phyloP scores from a whole-genome alignment of 1,284 basidiomycete genomes.

The Papiliotrema flavescens region DNA sequence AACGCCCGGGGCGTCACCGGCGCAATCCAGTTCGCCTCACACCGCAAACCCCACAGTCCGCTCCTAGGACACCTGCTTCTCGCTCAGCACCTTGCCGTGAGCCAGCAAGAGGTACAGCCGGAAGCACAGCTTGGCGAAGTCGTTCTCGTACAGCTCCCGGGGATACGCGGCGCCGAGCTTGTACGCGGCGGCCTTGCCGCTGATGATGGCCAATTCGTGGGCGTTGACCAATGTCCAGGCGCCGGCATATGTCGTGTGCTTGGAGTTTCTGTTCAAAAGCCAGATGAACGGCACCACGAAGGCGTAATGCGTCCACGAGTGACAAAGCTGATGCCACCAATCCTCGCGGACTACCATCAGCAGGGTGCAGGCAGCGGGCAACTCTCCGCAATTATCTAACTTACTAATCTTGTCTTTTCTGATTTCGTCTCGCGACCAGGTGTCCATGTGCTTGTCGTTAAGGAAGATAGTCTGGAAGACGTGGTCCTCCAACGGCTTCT shows the following conservation, averaged over 20 bases:
- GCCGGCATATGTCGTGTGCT: slow-evolving; percentile 41
- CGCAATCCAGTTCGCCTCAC: too few relatives aligned
- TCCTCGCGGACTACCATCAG: slow-evolving; percentile 37
- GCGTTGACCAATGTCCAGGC: slow-evolving; percentile 51
- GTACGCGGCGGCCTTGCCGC: slow-evolving; percentile 51
- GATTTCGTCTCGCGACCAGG: slow-evolving; percentile 53
- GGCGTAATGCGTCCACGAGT: slow-evolving; percentile 49
- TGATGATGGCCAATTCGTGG: slow-evolving; percentile 53
- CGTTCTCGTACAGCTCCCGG: slow-evolving; percentile 38
- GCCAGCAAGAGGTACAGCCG: slow-evolving; percentile 33
- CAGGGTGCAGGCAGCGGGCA: too few relatives aligned
- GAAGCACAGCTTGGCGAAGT: slow-evolving; percentile 41
- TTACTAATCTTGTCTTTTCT: slow-evolving; percentile 51
- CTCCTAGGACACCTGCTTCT: slow-evolving; percentile 5
- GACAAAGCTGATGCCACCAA: slow-evolving; percentile 49
- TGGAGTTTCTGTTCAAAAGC: slow-evolving; percentile 50
- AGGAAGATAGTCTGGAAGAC: slow-evolving; percentile 55
- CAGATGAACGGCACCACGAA: slow-evolving; percentile 53
- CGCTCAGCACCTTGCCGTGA: slow-evolving; percentile 32
- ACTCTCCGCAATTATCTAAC: slow-evolving; percentile 6
- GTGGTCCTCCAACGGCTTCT: slow-evolving; percentile 43
- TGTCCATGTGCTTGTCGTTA: slow-evolving; percentile 49
- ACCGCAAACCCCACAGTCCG: too few relatives aligned
- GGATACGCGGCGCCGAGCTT: slow-evolving; percentile 52
- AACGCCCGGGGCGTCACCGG: too few relatives aligned